phyloP scores from a whole-genome alignment of 257 asterid species.

The Lycium ferocissimum region DNA sequence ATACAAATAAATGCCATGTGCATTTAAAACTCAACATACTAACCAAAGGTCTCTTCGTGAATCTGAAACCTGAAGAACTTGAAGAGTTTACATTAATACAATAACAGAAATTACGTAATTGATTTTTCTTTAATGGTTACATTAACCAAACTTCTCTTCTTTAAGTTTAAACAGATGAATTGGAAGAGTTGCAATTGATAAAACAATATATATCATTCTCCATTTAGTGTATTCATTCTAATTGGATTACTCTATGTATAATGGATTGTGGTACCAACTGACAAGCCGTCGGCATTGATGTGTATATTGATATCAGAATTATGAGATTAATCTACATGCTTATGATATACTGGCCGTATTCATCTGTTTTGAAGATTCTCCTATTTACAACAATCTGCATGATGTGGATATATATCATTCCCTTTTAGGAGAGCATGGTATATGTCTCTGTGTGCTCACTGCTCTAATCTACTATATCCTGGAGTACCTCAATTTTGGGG shows the following conservation, averaged over 20 bases:
- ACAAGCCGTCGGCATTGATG: background rate
- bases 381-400: too few species aligned
- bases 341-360: too few species aligned
- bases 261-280: background rate
- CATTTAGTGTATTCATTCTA: background rate
- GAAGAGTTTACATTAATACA: too few species aligned
- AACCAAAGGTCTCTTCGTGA: too few species aligned
- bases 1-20: too few species aligned
- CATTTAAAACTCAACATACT: too few species aligned
- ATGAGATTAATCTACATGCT: background rate
- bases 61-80: too few species aligned
- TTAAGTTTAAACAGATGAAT: background rate
- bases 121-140: background rate
- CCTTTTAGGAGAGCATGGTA: background rate
- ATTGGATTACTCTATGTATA: background rate
- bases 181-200: background rate
- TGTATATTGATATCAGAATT: too few species aligned
- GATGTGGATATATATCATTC: too few species aligned
- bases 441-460: background rate
- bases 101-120: too few species aligned
- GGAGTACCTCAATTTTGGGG: background rate
- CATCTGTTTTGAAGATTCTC: too few species aligned
- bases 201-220: background rate
- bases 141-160: background rate
- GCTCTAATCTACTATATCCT: background rate